phyloP scores from a whole-genome alignment of 2,329 filamentous ascomycete genomes.

The Fusarium circinatum region DNA sequence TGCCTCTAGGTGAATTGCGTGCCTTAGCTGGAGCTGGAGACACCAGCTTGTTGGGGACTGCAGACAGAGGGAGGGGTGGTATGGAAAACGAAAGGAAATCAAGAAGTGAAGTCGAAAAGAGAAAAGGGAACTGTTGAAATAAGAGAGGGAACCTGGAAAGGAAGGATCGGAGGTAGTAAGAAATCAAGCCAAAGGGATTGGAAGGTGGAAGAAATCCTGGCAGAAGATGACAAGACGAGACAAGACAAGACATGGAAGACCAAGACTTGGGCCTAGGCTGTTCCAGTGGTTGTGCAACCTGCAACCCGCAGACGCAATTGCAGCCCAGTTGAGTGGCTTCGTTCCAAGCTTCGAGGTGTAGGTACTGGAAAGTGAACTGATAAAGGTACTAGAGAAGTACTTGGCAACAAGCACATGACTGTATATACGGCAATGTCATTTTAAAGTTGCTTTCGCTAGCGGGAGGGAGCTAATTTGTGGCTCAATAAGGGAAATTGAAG shows the following conservation, averaged over 20 bases:
- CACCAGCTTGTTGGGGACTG: constrained; percentile 18
- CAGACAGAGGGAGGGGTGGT: constrained; percentile 21
- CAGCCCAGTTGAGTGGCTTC: constrained; percentile 20
- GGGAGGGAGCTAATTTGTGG: constrained; percentile 35
- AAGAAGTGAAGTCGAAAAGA: constrained; percentile 32
- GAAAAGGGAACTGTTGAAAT: constrained; percentile 17
- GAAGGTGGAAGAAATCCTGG: constrained; percentile 36
- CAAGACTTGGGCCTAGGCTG: constrained; percentile 8
- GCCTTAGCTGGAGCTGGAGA: constrained; percentile 2
- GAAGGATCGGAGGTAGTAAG: constrained; percentile 4
- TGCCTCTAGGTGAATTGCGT: constrained; percentile 8
- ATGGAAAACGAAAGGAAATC: constrained; percentile 6
- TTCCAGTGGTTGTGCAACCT: constrained; percentile 23
- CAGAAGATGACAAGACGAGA: constrained; percentile 27
- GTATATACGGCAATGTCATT: not conserved
- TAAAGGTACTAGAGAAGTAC: constrained; percentile 13
- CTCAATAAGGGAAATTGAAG: constrained; percentile 37
- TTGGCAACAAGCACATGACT: not conserved
- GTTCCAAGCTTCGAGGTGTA: constrained; percentile 26
- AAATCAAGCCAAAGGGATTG: constrained; percentile 20
- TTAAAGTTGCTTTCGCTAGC: constrained; percentile 17
- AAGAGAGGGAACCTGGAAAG: not conserved
- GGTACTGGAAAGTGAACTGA: constrained; percentile 9
- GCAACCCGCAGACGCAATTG: constrained; percentile 15
- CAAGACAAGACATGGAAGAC: not conserved